These are phyloP conservation scores for Pichia thaimueangensis DNA, from an alignment of 805 yeast genomes.

Conservation along the genomic window DNA sequence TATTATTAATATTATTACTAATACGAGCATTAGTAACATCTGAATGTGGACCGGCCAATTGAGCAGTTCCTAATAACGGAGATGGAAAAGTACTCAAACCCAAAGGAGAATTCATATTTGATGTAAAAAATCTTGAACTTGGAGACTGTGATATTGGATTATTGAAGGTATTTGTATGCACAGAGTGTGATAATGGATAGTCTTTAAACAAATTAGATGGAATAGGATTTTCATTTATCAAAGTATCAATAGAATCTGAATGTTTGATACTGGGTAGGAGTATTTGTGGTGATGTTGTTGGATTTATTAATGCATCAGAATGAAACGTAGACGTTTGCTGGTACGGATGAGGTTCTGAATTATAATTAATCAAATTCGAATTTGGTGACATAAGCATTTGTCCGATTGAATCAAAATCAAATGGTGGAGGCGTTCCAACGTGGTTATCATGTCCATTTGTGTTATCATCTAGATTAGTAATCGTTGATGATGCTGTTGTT, in stretches of 20 bases:
- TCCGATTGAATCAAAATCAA: constrained; percentile 11
- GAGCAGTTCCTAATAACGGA: neutral
- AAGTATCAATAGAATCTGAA: no score
- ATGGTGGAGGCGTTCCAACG: neutral
- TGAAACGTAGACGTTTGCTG: neutral
- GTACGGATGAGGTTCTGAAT: no score
- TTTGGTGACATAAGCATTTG: constrained; percentile 10
- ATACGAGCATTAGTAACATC: no score
- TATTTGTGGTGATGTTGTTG: no score
- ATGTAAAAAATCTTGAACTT: neutral
- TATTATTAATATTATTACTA: no score
- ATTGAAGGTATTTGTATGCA: no score
- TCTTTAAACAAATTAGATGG: no score
- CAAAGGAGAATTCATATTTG: neutral
- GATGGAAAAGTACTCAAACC: neutral
- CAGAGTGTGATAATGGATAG: no score
- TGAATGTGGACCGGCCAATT: no score
- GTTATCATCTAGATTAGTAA: neutral
- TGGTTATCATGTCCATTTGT: neutral
- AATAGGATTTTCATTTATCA: no score
- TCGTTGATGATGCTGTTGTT: neutral
- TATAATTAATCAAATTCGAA: neutral
- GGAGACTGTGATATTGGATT: neutral
- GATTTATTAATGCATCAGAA: neutral
- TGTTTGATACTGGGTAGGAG: no score